Base-by-base conservation (phyloP, 768 basidiomycete genomes). In the Lyophyllum atratum region DNA sequence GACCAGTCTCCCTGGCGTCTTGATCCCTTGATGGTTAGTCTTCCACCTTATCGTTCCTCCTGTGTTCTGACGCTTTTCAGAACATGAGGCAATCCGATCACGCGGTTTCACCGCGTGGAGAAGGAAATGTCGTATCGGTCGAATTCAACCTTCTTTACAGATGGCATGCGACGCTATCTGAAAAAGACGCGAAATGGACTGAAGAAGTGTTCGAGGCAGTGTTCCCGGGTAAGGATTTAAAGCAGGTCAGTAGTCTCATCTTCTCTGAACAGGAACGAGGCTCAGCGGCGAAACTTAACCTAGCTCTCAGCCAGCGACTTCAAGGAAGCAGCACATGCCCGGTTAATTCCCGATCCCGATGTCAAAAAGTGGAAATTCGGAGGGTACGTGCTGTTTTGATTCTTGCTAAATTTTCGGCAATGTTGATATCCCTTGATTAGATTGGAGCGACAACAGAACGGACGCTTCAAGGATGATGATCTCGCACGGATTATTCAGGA, bases 71-170 rank as follows among this genome's bases (percentile, higher is more conserved):
- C 28, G n/a, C 45, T 37, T 22, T 56, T 8, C 46, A 88, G 86
- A 56, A 72, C 10, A 80, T 80, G 57, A 80, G 89, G 45, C 79
- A 80, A 25, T 10, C 64, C 0, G 64, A 75, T 56, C 88, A 90
- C 59, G 73, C 74, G 0, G 68, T 89, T 54, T 72, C 80, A 14
- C 81, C 84, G 34, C 80, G 84, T 10, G 92, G 91, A 34, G 74
- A 85, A 66, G 92, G 92, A 49, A 93, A 93, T 64, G 85, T 83
- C 34, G 83, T 85, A 56, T 90, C 90, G 0, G 67, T 91, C 31
- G 92, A 93, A 70, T 92, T 93, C 75, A 92, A 83, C 60, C 71
- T 83, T 2, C 69, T 83, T 21, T 83, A 83, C 69, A 54, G 80
- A 49, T 91, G 89, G 89, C 89, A 91, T 63, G 74, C 89, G 19